Base-by-base conservation (phyloP, 176 grass and related monocot genomes). In the Triticum monococcum region DNA sequence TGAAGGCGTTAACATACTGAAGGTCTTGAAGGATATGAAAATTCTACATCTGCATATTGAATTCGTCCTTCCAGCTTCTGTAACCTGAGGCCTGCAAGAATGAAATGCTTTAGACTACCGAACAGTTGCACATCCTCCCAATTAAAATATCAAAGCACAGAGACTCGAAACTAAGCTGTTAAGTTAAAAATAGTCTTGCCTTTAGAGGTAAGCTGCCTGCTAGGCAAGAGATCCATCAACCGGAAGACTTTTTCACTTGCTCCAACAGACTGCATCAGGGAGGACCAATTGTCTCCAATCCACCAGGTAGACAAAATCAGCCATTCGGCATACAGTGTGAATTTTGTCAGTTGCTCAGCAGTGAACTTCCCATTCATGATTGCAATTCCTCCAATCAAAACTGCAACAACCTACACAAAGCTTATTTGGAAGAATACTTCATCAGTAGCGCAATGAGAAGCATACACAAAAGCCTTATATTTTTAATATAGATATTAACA, bases 241-340 rank as follows among this genome's bases (percentile, higher is more conserved):
- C 85, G 81, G 66, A 99, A 99, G 64, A 99, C 92, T 77, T 99
- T 99, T 96, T 96, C 97, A 65, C 97, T 99, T 88, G 97, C 97
- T 66, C 97, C 94, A 7, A 99, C 85, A 13, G 97, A 96, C 52
- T 96, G 97, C 97, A 96, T 99, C 68, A 99, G 72, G 67, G 92
- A 96, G n/a, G 97, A 96, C 94, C 92, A 99, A 80, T 96, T 99
- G 85, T 99, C 97, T 83, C 94, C 97, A 81, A 99, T 93, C 92
- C 90, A 99, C 97, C 97, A 99, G 65, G 94, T 94, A 65, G 97
- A 99, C 77, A 94, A 92, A 84, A 99, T 99, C 81, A 99, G 63
- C 97, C 97, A 96, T 74, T 99, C 97, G 63, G 94, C 93, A 45
- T 99, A 99, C 12, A 99, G 75, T 86, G 92, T 94, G 80, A 99